Base-by-base conservation (phyloP, 495 filamentous ascomycete genomes). In the Sphaerosporella brunnea region DNA sequence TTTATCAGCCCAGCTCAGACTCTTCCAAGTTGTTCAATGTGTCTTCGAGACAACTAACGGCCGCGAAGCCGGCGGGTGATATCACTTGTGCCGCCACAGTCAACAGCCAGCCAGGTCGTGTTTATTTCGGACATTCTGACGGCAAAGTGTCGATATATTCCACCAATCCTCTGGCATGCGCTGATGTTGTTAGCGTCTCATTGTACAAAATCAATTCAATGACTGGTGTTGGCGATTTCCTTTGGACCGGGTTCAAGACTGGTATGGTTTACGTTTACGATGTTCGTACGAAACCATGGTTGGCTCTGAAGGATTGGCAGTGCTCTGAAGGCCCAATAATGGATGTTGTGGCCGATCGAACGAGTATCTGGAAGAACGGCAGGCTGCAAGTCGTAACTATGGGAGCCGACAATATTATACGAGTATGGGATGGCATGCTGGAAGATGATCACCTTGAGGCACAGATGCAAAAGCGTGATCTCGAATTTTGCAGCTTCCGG, bases 231-330 rank as follows among this genome's bases (percentile, higher is more conserved):
- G 88, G 86, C 0, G 73, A 77, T 50, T 74, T 84, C 61, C 71
- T 97, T 7, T 97, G 90, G 90, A 84, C 86, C 26, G 92, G 77
- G 4, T 96, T 84, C 64, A 93, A 86, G 58, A 93, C 80, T 2
- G 90, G 90, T n/a, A 93, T 81, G 75, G 77, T 93, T 23, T 85
- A 84, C 51, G 81, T 96, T 10, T 97, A 94, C 59, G 87, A 96
- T 58, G 80, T 83, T 23, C 72, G 63, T 5, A 72, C 75, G 20
- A 78, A 74, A 26, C 90, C 92, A 0, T 97, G 90, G 90, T 72
- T 67, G 4, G 77, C 88, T 11, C 79, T 79, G 66, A 97, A 97
- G 64, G 85, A 94, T 53, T 97, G 88, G 88, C 74, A 75, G 51
- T 88, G 85, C 24, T 87, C 94, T 63, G 78, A 80, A 20, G 80